A percentile compares a stretch with the other conserved stretches of the same genome.
These are phyloP conservation scores for Sungouiozyma ichnusensis DNA, from an alignment of 805 yeast species.

Conservation along the genomic window DNA sequence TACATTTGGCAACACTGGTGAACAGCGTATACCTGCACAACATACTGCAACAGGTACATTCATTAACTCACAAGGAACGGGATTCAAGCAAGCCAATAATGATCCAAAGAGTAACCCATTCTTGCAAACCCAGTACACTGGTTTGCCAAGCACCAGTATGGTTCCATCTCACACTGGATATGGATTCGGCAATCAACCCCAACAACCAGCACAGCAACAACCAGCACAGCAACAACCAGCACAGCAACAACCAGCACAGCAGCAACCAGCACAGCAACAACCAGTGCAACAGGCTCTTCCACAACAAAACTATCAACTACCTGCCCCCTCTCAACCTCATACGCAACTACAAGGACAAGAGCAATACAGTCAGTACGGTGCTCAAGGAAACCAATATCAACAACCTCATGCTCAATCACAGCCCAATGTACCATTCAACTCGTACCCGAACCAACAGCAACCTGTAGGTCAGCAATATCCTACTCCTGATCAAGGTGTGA, in stretches of 20 bases:
- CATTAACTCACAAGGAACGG: conserved; percentile 83
- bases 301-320: conserved; percentile 3
- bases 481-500: conserved; percentile 21
- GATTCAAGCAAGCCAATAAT: conserved; percentile 43
- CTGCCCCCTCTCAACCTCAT: conserved; percentile 1
- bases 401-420: not conserved
- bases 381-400: conserved; percentile 1
- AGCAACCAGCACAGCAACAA: not conserved
- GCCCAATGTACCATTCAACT: not conserved
- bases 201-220: conserved; percentile 10
- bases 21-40: conserved; percentile 77
- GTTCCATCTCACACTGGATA: conserved; percentile 84
- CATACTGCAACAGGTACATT: conserved; percentile 75
- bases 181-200: conserved; percentile 75
- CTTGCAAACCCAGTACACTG: conserved; percentile 58
- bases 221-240: conserved; percentile 3
- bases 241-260: conserved; percentile 4
- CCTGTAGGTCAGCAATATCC: conserved; percentile 21
- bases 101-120: conserved; percentile 32
- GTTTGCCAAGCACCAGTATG: conserved; percentile 52
- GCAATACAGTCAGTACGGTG: conserved; percentile 1
- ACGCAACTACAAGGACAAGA: conserved; percentile 5
- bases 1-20: conserved; percentile 48
- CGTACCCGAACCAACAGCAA: conserved; percentile 2
- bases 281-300: conserved; percentile 4